Evolutionary conservation across 2,329 filamentous ascomycete species (phyloP).

Genomic region (Shiraia sp.): DNA sequence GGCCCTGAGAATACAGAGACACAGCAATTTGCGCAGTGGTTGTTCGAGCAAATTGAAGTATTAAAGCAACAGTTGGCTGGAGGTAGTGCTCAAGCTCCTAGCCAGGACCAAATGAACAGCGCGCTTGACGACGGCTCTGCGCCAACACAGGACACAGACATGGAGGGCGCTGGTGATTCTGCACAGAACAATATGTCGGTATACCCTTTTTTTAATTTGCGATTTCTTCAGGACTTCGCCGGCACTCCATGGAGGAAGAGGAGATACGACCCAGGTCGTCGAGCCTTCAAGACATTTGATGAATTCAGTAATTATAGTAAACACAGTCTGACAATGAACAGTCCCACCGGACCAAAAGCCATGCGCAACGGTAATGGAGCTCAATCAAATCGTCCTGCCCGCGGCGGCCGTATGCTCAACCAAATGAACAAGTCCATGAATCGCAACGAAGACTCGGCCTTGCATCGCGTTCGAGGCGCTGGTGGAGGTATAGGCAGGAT

Average conservation of each 20-base stretch:
- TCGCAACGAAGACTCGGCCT: slow-evolving; percentile 70
- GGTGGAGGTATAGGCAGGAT: slow-evolving; percentile 79
- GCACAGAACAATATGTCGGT: slow-evolving; percentile 51
- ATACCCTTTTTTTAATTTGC: slow-evolving; percentile 2
- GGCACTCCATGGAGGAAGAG: no score
- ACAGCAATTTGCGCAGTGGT: slow-evolving; percentile 83
- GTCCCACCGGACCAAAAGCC: slow-evolving; percentile 90
- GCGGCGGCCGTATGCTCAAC: slow-evolving; percentile 77
- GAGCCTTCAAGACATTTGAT: slow-evolving; percentile 4
- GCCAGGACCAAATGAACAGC: slow-evolving; percentile 29
- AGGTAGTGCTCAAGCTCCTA: slow-evolving; percentile 30
- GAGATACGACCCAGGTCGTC: no score
- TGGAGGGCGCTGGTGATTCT: slow-evolving; percentile 62
- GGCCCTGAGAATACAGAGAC: slow-evolving; percentile 81
- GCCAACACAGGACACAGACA: slow-evolving; percentile 65
- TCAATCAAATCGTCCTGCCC: slow-evolving; percentile 43
- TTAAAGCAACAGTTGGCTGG: slow-evolving; percentile 66
- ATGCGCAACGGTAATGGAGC: slow-evolving; percentile 74
- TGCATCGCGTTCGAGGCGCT: slow-evolving; percentile 76
- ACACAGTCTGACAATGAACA: slow-evolving; percentile 49
- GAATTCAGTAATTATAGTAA: background rate
- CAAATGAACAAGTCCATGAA: slow-evolving; percentile 85
- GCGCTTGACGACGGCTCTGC: slow-evolving; percentile 35
- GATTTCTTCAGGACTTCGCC: no score
- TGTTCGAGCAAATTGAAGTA: slow-evolving; percentile 82